phyloP scores from a whole-genome alignment of 2,329 filamentous ascomycete species.

The Aspergillus fijiensis region DNA sequence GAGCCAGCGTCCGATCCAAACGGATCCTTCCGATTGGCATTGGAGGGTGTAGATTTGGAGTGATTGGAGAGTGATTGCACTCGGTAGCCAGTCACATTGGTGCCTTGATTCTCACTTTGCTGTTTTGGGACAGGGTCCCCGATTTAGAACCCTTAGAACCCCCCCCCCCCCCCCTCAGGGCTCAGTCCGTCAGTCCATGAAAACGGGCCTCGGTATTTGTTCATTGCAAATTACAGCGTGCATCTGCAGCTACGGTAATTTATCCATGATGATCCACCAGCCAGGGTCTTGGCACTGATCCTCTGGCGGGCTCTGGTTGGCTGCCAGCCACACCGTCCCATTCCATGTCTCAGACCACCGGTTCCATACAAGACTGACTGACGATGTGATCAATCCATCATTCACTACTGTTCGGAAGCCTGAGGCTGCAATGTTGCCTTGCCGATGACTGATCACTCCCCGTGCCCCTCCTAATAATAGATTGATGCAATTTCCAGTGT shows the following conservation, averaged over 20 bases:
- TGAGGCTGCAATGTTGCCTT: neutral
- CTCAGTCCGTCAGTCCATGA: too few species aligned
- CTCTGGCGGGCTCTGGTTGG: neutral
- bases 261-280: neutral
- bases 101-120: too few species aligned
- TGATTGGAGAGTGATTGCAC: neutral
- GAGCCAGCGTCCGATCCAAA: neutral
- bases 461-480: neutral
- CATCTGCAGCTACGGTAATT: neutral
- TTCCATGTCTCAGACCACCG: neutral
- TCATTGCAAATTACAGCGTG: neutral
- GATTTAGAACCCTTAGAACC: too few species aligned
- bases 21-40: neutral
- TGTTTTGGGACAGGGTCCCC: too few species aligned
- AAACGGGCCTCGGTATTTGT: too few species aligned
- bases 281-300: neutral
- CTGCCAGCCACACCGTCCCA: neutral
- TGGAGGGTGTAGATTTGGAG: neutral
- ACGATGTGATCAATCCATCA: neutral
- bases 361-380: neutral
- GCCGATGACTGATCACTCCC: neutral
- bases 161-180: too few species aligned
- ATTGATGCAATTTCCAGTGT: neutral
- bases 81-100: too few species aligned
- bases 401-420: too few species aligned